Conservation (phyloP, 768 basidiomycete species). For the Rubroboletus satanas region DNA sequence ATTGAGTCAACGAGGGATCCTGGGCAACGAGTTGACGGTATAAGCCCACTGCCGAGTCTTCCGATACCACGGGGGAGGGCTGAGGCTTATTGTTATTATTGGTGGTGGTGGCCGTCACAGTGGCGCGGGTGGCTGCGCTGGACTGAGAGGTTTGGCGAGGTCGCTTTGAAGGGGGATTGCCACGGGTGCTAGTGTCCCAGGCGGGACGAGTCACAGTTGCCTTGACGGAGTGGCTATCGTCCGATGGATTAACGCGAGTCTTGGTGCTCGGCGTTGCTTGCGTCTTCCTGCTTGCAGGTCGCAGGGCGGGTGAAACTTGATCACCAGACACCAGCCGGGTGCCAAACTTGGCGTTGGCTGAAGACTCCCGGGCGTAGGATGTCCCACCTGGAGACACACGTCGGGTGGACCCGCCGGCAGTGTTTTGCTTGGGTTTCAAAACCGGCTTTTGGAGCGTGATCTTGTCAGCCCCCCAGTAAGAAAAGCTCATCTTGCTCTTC, state of each 20-base stretch:
- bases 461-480: slow-evolving; percentile 91
- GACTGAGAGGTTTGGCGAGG: slow-evolving; percentile 70
- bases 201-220: slow-evolving; percentile 73
- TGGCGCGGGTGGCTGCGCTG: slow-evolving; percentile 50
- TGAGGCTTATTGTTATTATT: slow-evolving; percentile 35
- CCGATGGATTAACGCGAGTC: slow-evolving; percentile 48
- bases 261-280: slow-evolving; percentile 40
- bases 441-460: slow-evolving; percentile 80
- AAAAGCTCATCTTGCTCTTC: slow-evolving; percentile 93
- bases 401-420: slow-evolving; percentile 34
- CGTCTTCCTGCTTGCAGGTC: slow-evolving; percentile 65
- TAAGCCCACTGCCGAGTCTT: slow-evolving; percentile 78
- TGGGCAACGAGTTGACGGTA: slow-evolving; percentile 79
- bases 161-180: slow-evolving; percentile 46
- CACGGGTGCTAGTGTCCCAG: slow-evolving; percentile 64
- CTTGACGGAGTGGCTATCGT: slow-evolving; percentile 63
- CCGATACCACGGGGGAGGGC: slow-evolving; percentile 65
- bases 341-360: slow-evolving; percentile 92
- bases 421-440: slow-evolving; percentile 43
- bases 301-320: slow-evolving; percentile 35
- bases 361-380: slow-evolving; percentile 74
- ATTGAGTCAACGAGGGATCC: slow-evolving; percentile 60
- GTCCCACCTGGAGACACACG: slow-evolving; percentile 41
- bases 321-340: slow-evolving; percentile 72
- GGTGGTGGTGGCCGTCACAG: slow-evolving; percentile 27